Percentiles rank a stretch among this genome's conserved stretches.
Conservation (phyloP, 148 eudicot genomes). For the Oxyria digyna region DNA sequence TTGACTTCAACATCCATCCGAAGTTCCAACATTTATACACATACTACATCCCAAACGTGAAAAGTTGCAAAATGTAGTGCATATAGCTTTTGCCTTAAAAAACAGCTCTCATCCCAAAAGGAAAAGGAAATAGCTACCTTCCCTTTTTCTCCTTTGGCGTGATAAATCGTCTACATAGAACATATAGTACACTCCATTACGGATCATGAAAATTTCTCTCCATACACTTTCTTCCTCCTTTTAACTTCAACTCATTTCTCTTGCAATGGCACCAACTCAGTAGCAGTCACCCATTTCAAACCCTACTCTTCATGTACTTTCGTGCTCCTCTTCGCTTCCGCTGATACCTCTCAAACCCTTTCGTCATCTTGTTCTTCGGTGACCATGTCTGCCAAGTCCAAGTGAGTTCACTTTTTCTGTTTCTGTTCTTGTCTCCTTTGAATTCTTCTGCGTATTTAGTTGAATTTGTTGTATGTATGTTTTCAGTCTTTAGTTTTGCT, state of each 20-base stretch:
- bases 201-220: no score
- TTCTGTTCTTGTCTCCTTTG: background rate
- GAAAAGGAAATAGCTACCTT: no score
- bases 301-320: background rate
- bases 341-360: background rate
- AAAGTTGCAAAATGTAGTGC: no score
- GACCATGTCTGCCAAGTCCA: slow-evolving; percentile 75
- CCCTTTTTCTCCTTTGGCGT: no score
- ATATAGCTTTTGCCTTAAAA: no score
- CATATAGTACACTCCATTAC: no score
- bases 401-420: slow-evolving; percentile 33
- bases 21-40: no score
- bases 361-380: background rate
- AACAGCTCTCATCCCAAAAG: no score
- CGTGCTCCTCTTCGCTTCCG: background rate
- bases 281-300: background rate
- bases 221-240: no score
- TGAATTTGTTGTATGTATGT: background rate
- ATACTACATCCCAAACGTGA: no score
- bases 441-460: background rate
- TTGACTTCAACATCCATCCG: no score
- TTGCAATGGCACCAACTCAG: background rate
- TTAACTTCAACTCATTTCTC: background rate
- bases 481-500: background rate
- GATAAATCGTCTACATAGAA: no score